Base-by-base conservation (phyloP, 2,329 filamentous ascomycete species). In the Incumbomyces delicatus region DNA sequence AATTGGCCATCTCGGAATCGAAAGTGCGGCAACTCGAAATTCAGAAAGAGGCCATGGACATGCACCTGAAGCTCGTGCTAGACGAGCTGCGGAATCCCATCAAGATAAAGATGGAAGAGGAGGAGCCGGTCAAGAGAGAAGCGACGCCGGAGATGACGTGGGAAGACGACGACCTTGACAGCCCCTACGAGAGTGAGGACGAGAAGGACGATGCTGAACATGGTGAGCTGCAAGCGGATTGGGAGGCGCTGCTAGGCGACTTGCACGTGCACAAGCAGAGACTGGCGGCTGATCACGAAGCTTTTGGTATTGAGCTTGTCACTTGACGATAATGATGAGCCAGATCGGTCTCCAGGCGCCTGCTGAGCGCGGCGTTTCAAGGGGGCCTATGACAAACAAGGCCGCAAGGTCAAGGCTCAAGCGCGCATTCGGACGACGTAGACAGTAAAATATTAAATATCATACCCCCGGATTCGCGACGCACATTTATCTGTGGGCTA, bases 61-160 rank as follows among this genome's bases (percentile, higher is more conserved):
- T 92, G 50, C 92, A 98, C 66, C 72, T 98, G 42, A 87, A 86
- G 58, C 77, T 98, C 43, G 90, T 88, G 1, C 74, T 96, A 17
- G 78, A 81, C 44, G 89, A 87, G 60, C 67, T 95, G 57, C 90
- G 87, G 71, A 95, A 96, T 61, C 92, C 92, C 0, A 95, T 98
- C 53, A 82, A 87, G 1, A 67, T 66, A 31, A 59, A 57, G 40
- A 49, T 64, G 2, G 64, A 50, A 40, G 44, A 41, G 14, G 47
- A 51, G 30, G 10, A 46, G 22, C 32, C 18, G 11, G 60, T 59
- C 45, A 22, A 33, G 30, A 31, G 47, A 30, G 29, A 40, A 18
- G 49, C 50, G 27, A 56, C 53, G 34, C 51, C 51, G 11, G 51
- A 46, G 18, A 59, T 51, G 44, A 44, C 48, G 1, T 53, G 51